Base-by-base conservation (phyloP, 139 green algal genomes). In the Chlorella ohadii region DNA sequence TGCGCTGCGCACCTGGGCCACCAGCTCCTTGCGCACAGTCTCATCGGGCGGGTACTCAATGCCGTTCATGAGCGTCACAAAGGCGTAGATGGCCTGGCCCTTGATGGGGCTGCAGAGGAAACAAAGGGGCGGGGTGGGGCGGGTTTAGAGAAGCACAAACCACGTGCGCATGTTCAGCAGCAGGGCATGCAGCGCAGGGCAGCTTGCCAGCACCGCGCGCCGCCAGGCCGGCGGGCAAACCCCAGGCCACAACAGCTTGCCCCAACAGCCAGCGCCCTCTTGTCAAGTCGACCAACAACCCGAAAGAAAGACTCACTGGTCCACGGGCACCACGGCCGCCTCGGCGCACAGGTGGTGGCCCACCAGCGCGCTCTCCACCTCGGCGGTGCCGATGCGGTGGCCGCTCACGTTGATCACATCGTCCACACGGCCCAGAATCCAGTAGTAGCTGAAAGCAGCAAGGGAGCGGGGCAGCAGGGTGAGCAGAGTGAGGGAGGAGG, bases 1-100 rank as follows among this genome's bases (percentile, higher is more conserved):
- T 16, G 28, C 27, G 27, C 19, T 64, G 72, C 72, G 70, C 73
- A 96, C 91, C n/a, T 85, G 64, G 17, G 76, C 80, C 7, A 91
- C 65, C 27, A 98, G 92, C 88, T 92, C 89, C 83, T 93, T 93
- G 38, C 90, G 88, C 79, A 97, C 82, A 17, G 82, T 78, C 28
- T 94, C 88, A 39, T 77, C 61, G 17, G 87, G 86, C 23, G 87
- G 89, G 63, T 87, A 90, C 12, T 87, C 73, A 15, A 84, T 78
- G 33, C 88, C 90, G 4, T 94, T 87, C 63, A 94, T 91, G 20
- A 99, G 90, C 5, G 94, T 97, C 9, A 99, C 96, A 82, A 95
- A 99, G 3, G 96, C 97, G 84, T 99, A 99, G 82, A 99, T 98
- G 57, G 89, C 94, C 86, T 95, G 90, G 23, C 96, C 96, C 93